phyloP scores from a whole-genome alignment of 148 eudicot species.

The Polygonum aviculare region DNA sequence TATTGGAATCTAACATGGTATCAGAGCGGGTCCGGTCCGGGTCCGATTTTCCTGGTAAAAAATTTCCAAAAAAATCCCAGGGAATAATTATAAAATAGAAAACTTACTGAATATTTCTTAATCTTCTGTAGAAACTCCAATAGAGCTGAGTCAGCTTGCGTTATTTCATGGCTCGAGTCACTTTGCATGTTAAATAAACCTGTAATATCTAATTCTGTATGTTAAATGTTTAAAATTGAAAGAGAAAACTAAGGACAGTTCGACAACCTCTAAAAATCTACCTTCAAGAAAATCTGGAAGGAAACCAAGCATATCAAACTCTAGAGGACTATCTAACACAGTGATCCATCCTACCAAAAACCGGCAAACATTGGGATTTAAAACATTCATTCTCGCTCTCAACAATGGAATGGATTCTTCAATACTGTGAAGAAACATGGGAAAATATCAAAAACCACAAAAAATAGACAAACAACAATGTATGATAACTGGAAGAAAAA shows the following conservation, averaged over 20 bases:
- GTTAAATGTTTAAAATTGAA: neutral
- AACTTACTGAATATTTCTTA: constrained; percentile 80
- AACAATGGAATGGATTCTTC: constrained; percentile 95
- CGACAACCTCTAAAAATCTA: too few species aligned
- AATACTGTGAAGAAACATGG: constrained; percentile 36
- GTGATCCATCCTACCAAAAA: constrained; percentile 98
- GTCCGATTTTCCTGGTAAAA: too few species aligned
- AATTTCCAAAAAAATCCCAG: too few species aligned
- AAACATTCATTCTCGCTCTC: constrained; percentile 92
- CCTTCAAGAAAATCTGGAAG: too few species aligned
- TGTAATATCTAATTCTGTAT: constrained; percentile 22
- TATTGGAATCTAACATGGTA: too few species aligned
- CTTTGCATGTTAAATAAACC: constrained; percentile 94
- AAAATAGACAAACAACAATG: neutral
- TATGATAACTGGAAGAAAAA: constrained; percentile 4
- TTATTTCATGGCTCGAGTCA: constrained; percentile 85
- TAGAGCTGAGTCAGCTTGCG: constrained; percentile 95
- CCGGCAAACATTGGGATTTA: constrained; percentile 87
- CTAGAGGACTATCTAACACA: constrained; percentile 90
- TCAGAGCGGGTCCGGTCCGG: too few species aligned
- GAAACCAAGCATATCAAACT: constrained; percentile 19
- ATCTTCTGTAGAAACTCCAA: constrained; percentile 95
- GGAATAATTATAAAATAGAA: neutral
- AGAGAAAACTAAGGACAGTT: too few species aligned
- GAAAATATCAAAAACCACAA: neutral